Base-by-base conservation (phyloP, 257 asterid genomes). In the Linderniella brevidens region DNA sequence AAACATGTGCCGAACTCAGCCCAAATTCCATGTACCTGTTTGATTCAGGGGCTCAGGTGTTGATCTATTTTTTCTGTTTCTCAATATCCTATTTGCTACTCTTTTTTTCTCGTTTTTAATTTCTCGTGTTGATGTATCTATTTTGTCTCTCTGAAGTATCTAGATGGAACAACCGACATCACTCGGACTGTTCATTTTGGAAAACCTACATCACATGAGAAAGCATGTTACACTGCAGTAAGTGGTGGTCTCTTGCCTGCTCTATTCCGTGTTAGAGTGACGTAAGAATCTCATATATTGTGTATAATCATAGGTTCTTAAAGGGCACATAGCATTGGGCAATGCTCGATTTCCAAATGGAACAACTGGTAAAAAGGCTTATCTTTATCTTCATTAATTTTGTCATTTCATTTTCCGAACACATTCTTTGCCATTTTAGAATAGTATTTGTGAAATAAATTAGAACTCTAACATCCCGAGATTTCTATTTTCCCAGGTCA, bases 21-120 rank as follows among this genome's bases (percentile, higher is more conserved):
- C 93, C 96, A 51, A 58, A 79, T 61, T 53, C 65, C 37, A 80
- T 88, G 67, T 88, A 84, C 75, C 73, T 88, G 15, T 80, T 68
- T 71, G 98, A 88, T 69, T 88, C 98, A 1, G 98, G 98, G 70
- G 98, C 87, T 17, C 98, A 88, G 98, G 98, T 88, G 47, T 63
- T 52, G 41, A 55, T 20, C 10, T 51, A 5, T 13, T 16, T 8
- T 10, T 18, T 46, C 35, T 46, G 20, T 17, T 37, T 37, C 25
- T 19, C 52, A 38, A 10, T 48, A 51, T 56, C 17, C 37, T 51
- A 54, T 61, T 48, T n/a, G n/a, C n/a, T n/a, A n/a, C n/a, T n/a
- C n/a, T 43, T 57, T n/a, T 19, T 49, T 37, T 37, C 36, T 47
- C 19, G 17, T 35, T 42, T 18, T 43, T 35, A 49, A 40, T 63